These are phyloP conservation scores for Takakia lepidozioides DNA, from an alignment of 225 moss, liverwort and hornwort species.

Conservation along the genomic window DNA sequence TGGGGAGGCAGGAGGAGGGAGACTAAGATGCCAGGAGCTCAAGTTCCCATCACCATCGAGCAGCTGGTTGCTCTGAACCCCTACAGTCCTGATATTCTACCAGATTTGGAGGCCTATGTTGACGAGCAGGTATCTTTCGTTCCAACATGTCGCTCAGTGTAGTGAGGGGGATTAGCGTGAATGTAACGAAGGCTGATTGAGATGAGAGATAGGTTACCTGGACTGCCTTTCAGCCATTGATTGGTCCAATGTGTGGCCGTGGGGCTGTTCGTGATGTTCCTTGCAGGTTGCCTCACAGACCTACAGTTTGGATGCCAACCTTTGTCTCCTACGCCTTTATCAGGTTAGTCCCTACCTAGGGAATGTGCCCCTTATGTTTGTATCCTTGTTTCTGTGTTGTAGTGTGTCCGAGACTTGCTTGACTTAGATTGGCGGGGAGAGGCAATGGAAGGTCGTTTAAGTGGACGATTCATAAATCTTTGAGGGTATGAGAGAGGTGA, in stretches of 20 bases:
- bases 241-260: too few relatives aligned
- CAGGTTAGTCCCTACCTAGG: conserved; percentile 61
- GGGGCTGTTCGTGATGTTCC: too few relatives aligned
- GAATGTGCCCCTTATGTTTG: too few relatives aligned
- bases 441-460: too few relatives aligned
- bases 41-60: conserved; percentile 66
- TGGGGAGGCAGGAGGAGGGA: too few relatives aligned
- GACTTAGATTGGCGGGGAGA: neutral
- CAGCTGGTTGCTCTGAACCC: conserved; percentile 86
- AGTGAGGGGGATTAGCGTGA: too few relatives aligned
- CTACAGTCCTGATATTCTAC: conserved; percentile 92
- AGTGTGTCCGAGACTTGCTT: neutral
- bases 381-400: neutral
- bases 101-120: conserved; percentile 93
- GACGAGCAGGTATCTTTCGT: conserved; percentile 88
- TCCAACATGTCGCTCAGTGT: too few relatives aligned
- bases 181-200: too few relatives aligned
- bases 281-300: conserved; percentile 73
- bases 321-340: conserved; percentile 91
- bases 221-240: too few relatives aligned
- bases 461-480: too few relatives aligned
- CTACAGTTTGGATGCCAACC: conserved; percentile 94
- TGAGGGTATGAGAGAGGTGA: too few relatives aligned
- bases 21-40: conserved; percentile 47
- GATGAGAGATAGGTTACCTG: too few relatives aligned